Evolutionary conservation across 192 early-diverging fungal genomes (phyloP).

Genomic region (Obelidium mucronatum): DNA sequence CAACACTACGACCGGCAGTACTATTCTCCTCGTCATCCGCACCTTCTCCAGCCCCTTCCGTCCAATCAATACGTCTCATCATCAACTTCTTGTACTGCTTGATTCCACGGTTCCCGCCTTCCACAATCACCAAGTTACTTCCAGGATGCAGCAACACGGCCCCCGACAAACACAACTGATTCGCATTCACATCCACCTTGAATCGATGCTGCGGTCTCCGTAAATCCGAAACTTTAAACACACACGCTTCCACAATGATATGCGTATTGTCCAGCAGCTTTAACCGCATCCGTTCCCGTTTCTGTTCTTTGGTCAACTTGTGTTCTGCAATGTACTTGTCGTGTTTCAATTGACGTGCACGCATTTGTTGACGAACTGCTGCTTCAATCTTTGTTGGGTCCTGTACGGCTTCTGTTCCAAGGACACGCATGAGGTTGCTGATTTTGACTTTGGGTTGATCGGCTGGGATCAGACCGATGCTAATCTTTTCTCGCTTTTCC

Average conservation of each 20-base stretch:
- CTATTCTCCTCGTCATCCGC: slow-evolving; percentile 36
- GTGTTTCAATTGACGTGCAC: slow-evolving; percentile 79
- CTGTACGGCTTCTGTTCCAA: slow-evolving; percentile 93
- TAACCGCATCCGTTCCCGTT: slow-evolving; percentile 72
- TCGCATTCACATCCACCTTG: slow-evolving; percentile 92
- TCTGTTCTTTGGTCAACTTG: slow-evolving; percentile 89
- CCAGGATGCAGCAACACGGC: slow-evolving; percentile 76
- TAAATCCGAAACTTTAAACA: slow-evolving; percentile 85
- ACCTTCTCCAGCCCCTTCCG: slow-evolving; percentile 51
- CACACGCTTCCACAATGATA: slow-evolving; percentile 77
- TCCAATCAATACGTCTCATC: slow-evolving; percentile 96
- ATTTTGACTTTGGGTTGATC: slow-evolving; percentile 93
- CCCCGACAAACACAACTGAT: slow-evolving; percentile 86
- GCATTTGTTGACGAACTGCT: slow-evolving; percentile 87
- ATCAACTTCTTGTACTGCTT: slow-evolving; percentile 96
- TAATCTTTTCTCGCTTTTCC: slow-evolving; percentile 95
- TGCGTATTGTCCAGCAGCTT: slow-evolving; percentile 80
- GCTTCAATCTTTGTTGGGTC: slow-evolving; percentile 96
- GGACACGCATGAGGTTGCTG: slow-evolving; percentile 92
- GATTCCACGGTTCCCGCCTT: slow-evolving; percentile 89
- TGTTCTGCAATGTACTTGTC: slow-evolving; percentile 81
- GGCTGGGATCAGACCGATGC: slow-evolving; percentile 89
- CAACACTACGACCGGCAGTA: background rate
- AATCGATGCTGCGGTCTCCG: slow-evolving; percentile 82
- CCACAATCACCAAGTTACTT: slow-evolving; percentile 85